Conservation (phyloP, 2,329 filamentous ascomycete species). For the Dactylella cylindrospora region DNA sequence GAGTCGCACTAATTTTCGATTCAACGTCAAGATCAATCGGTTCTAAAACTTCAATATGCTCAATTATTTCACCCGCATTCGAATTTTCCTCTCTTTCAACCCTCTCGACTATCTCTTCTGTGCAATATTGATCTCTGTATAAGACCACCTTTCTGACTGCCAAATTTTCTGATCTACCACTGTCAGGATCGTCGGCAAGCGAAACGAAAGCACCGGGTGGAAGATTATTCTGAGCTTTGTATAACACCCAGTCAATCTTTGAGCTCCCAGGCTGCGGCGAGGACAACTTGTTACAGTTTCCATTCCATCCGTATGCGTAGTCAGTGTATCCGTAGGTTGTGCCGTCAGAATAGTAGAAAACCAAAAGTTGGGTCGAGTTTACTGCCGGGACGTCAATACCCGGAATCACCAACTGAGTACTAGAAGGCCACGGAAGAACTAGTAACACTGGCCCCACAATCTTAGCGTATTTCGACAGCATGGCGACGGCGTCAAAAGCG, state of each 20-base stretch:
- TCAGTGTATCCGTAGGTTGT: constrained; percentile 35
- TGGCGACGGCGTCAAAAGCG: not conserved
- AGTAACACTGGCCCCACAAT: constrained; percentile 1
- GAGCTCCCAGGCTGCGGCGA: constrained; percentile 22
- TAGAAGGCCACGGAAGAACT: not conserved
- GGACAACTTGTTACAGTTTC: constrained; percentile 32
- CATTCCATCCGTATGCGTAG: constrained; percentile 36
- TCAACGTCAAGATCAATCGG: constrained; percentile 26
- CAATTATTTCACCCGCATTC: constrained; percentile 3
- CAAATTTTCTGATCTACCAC: constrained; percentile 15
- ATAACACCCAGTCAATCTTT: constrained; percentile 34
- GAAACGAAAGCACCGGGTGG: constrained; percentile 11
- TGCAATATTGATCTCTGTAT: constrained; percentile 28
- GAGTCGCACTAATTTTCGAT: not conserved
- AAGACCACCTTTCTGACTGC: constrained; percentile 25
- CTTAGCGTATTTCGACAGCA: constrained; percentile 12
- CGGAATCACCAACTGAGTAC: constrained; percentile 24
- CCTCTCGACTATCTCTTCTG: constrained; percentile 16
- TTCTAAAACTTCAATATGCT: constrained; percentile 7
- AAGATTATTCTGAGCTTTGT: constrained; percentile 4
- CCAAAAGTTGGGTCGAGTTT: constrained; percentile 7
- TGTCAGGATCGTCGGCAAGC: constrained; percentile 15
- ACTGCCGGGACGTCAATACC: not conserved
- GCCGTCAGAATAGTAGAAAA: constrained; percentile 39
- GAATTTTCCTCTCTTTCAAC: not conserved